Base-by-base conservation (phyloP, 495 filamentous ascomycete genomes). In the Annulohypoxylon bovei region DNA sequence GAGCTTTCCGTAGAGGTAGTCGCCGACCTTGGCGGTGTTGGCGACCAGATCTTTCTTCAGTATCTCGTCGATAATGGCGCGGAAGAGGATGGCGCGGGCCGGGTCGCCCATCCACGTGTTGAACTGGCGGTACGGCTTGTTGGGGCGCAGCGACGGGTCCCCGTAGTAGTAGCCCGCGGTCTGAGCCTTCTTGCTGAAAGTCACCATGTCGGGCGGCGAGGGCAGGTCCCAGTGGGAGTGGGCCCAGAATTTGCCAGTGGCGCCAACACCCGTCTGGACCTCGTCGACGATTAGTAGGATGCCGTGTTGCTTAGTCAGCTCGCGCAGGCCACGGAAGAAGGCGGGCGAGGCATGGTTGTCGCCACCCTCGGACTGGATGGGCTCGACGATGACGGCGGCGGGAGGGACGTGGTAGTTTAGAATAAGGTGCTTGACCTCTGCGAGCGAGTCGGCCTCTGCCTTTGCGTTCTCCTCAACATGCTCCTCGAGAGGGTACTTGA, bases 21-120 rank as follows among this genome's bases (percentile, higher is more conserved):
- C 89, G 72, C 95, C 95, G 20, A 93, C 93, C 32, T 80, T 73
- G 9, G 91, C 91, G 53, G 95, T 97, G 78, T 96, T 88, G 76
- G 86, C 81, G 28, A 99, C 93, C 9, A 99, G 85, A 61, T 90
- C 86, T 16, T 93, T 83, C 42, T 89, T 84, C 82, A 97, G 88
- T 55, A 99, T 92, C 82, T 98, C 94, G 40, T 92, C 79, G 76
- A 97, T 88, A 80, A 99, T 98, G 71, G 91, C 93, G 61, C 91
- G 88, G 89, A 98, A 99, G 65, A 98, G 86, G 65, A 98, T 83
- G 7, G 93, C 94, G 52, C 93, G 89, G 8, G 92, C 89, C 28
- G 95, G 95, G 82, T 99, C 95, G 78, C 95, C 95, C 94, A 99
- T 98, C 95, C 95, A 99, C 64, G 96, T 99, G 83, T 99, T 99